Percentiles rank a stretch among this genome's conserved stretches.
These are phyloP conservation scores for Xerocomellus amylosporus DNA, from an alignment of 768 basidiomycete genomes.

Conservation along the genomic window DNA sequence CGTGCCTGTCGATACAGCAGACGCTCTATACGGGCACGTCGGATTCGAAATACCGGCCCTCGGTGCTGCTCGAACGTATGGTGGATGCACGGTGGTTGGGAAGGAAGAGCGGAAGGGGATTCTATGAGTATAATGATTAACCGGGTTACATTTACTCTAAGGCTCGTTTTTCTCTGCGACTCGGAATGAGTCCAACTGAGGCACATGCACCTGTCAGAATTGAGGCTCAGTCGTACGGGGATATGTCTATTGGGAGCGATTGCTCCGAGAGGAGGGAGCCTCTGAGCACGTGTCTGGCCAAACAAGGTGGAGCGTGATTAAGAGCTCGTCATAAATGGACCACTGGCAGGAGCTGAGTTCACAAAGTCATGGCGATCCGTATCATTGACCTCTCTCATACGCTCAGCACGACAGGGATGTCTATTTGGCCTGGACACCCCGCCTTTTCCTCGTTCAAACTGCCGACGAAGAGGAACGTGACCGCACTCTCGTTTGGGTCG, in stretches of 20 bases:
- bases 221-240: neutral
- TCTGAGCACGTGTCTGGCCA: neutral
- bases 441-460: conserved; percentile 11
- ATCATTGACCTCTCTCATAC: conserved; percentile 26
- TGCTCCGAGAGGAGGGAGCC: neutral
- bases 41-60: conserved; percentile 94
- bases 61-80: conserved; percentile 88
- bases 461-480: conserved; percentile 8
- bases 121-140: conserved; percentile 74
- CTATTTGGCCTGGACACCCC: conserved; percentile 25
- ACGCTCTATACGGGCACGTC: conserved; percentile 86
- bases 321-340: neutral
- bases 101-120: conserved; percentile 89
- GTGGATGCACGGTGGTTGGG: conserved; percentile 95
- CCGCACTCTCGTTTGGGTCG: conserved; percentile 53
- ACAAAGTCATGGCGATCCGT: conserved; percentile 10
- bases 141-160: neutral
- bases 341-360: neutral
- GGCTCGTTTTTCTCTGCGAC: too few species aligned
- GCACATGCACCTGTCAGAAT: neutral
- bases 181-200: too few species aligned
- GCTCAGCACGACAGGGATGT: conserved; percentile 19
- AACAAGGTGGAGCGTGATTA: too few species aligned
- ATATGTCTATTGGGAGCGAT: too few species aligned
- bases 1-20: conserved; percentile 90